phyloP scores from a whole-genome alignment of 768 basidiomycete genomes.

The Crepidotus variabilis region DNA sequence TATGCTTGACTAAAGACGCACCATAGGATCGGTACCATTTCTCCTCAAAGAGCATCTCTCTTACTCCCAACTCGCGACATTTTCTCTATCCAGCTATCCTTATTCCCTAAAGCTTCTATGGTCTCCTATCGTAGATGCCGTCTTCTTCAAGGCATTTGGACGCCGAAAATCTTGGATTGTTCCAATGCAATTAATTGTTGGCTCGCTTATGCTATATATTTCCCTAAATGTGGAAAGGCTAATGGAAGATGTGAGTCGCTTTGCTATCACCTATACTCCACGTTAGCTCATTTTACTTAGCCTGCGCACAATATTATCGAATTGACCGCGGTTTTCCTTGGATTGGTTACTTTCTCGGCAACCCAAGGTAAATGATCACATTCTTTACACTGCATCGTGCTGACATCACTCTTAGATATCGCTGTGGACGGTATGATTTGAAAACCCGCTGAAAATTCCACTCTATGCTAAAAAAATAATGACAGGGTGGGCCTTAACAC shows the following conservation, averaged over 20 bases:
- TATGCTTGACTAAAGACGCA: slow-evolving; percentile 5
- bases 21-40: slow-evolving; percentile 89
- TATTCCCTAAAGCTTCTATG: slow-evolving; percentile 96
- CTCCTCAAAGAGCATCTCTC: slow-evolving; percentile 92
- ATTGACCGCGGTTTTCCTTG: slow-evolving; percentile 82
- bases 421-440: slow-evolving; percentile 88
- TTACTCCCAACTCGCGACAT: slow-evolving; percentile 94
- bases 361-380: slow-evolving; percentile 72
- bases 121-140: slow-evolving; percentile 96
- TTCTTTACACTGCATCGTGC: slow-evolving; percentile 7
- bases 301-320: slow-evolving; percentile 75
- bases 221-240: slow-evolving; percentile 71
- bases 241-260: slow-evolving; percentile 63
- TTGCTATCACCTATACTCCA: slow-evolving; percentile 1
- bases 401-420: slow-evolving; percentile 60
- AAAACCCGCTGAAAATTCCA: too few relatives aligned
- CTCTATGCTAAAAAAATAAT: background rate
- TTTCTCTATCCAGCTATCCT: slow-evolving; percentile 89
- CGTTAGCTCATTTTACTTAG: slow-evolving; percentile 37
- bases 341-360: slow-evolving; percentile 91
- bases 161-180: slow-evolving; percentile 98
- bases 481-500: slow-evolving; percentile 74
- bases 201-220: slow-evolving; percentile 76
- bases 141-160: slow-evolving; percentile 79
- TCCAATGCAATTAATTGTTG: slow-evolving; percentile 92